Evolutionary conservation across 176 grass and related monocot genomes (phyloP).

Genomic region (Paspalum notatum): DNA sequence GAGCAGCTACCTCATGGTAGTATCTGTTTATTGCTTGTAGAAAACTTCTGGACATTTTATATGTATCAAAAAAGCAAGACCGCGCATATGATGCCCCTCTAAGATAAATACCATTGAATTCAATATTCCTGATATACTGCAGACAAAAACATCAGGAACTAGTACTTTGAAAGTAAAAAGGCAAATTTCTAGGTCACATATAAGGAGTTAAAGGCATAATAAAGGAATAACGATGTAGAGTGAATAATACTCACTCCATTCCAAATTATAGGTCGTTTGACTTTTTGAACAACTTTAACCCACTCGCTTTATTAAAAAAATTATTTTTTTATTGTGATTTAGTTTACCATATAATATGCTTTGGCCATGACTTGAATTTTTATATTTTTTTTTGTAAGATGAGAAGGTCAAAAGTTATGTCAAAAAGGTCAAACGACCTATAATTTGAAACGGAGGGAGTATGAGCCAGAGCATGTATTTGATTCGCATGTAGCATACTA

Average conservation of each 20-base stretch:
- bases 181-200: not conserved
- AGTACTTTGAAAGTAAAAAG: not conserved
- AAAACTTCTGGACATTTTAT: conserved; percentile 40
- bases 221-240: not conserved
- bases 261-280: too few relatives aligned
- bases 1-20: conserved; percentile 43
- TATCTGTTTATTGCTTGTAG: conserved; percentile 34
- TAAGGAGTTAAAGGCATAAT: not conserved
- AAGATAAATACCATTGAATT: conserved; percentile 41
- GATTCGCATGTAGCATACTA: conserved; percentile 3
- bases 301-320: too few relatives aligned
- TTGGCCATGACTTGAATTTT: too few relatives aligned
- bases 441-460: too few relatives aligned
- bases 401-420: too few relatives aligned
- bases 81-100: conserved; percentile 25
- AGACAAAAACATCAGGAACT: conserved; percentile 35
- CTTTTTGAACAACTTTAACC: too few relatives aligned
- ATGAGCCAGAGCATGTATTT: too few relatives aligned
- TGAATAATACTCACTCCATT: not conserved
- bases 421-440: too few relatives aligned
- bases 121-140: conserved; percentile 41
- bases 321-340: too few relatives aligned
- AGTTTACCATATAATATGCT: too few relatives aligned
- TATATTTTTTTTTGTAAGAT: too few relatives aligned
- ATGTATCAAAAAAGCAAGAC: conserved; percentile 41